A percentile compares a stretch with the other conserved stretches of the same genome.
These are phyloP conservation scores for Exophiala xenobiotica DNA, from an alignment of 2,329 filamentous ascomycete species.

Conservation along the genomic window DNA sequence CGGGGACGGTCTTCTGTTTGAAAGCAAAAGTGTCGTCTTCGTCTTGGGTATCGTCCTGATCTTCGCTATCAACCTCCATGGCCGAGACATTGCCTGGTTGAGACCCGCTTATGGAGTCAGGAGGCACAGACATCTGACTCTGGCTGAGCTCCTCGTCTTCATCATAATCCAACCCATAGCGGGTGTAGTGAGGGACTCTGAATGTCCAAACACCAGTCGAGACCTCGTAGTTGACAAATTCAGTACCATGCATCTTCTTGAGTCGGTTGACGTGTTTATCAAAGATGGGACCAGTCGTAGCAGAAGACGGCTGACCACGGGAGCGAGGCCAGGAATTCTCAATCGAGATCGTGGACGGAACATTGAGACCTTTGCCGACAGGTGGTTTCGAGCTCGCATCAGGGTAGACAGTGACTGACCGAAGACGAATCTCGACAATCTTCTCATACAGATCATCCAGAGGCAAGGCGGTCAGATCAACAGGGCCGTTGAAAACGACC, in stretches of 20 bases:
- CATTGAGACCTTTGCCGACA: slow-evolving; percentile 84
- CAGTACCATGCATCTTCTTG: slow-evolving; percentile 74
- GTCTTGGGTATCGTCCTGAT: slow-evolving; percentile 30
- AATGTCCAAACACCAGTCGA: slow-evolving; percentile 87
- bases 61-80: slow-evolving; percentile 32
- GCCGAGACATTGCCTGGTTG: slow-evolving; percentile 20
- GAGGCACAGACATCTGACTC: slow-evolving; percentile 52
- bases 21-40: slow-evolving; percentile 61
- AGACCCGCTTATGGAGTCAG: slow-evolving; percentile 42
- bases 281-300: slow-evolving; percentile 65
- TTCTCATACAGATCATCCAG: slow-evolving; percentile 75
- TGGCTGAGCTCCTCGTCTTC: slow-evolving; percentile 60
- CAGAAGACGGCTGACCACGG: slow-evolving; percentile 56
- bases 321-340: slow-evolving; percentile 90
- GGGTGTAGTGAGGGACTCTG: slow-evolving; percentile 93
- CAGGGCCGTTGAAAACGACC: slow-evolving; percentile 75
- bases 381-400: slow-evolving; percentile 74
- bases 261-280: slow-evolving; percentile 82
- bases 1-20: slow-evolving; percentile 63
- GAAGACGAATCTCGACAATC: slow-evolving; percentile 73
- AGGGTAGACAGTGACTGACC: slow-evolving; percentile 84
- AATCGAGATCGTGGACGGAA: slow-evolving; percentile 81
- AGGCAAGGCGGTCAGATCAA: slow-evolving; percentile 77
- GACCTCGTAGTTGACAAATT: slow-evolving; percentile 76
- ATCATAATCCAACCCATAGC: slow-evolving; percentile 84